Evolutionary conservation across 768 basidiomycete genomes (phyloP).

Genomic region (Tulasnella sp.): DNA sequence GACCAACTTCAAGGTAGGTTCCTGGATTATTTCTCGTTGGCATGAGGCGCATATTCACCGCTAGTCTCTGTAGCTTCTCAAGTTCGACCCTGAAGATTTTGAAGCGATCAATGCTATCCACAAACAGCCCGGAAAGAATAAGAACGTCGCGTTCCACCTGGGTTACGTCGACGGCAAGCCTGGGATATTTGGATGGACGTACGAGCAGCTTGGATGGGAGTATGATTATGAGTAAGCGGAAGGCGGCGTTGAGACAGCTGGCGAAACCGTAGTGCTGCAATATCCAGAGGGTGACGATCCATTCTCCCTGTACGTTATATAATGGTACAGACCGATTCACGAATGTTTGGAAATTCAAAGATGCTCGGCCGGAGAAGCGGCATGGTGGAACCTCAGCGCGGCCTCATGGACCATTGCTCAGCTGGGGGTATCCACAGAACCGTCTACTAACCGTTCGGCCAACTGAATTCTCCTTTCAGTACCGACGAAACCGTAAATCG

Average conservation of each 20-base stretch:
- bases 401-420: conserved; percentile 70
- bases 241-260: no score
- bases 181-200: conserved; percentile 15
- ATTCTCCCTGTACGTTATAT: no score
- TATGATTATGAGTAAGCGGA: not conserved
- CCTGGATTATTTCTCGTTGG: not conserved
- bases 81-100: conserved; percentile 11
- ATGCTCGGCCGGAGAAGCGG: no score
- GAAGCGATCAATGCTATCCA: conserved; percentile 22
- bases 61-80: not conserved
- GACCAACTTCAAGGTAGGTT: conserved; percentile 20
- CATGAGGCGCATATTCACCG: not conserved
- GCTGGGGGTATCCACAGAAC: conserved; percentile 69
- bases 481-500: conserved; percentile 56
- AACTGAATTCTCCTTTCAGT: not conserved
- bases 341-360: no score
- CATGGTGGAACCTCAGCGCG: no score
- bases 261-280: no score
- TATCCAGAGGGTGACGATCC: no score
- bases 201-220: conserved; percentile 24
- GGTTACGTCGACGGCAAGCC: not conserved
- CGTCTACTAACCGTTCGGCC: conserved; percentile 71
- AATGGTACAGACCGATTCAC: no score
- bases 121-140: conserved; percentile 26
- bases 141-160: not conserved